These are phyloP conservation scores for Circinella minor DNA, from an alignment of 371 early-diverging fungal genomes.

Conservation along the genomic window DNA sequence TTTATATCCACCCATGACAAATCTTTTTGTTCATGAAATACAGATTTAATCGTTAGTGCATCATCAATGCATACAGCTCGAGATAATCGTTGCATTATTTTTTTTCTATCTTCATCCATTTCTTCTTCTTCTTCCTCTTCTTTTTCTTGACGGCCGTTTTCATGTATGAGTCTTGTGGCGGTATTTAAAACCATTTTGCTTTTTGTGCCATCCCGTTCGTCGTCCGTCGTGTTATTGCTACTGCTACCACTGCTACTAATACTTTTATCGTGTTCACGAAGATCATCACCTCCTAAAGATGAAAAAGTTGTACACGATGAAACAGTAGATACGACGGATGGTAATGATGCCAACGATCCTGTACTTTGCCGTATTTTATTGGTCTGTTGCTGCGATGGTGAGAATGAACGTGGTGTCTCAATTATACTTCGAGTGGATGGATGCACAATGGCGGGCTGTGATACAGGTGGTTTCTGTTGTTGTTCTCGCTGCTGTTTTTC, in stretches of 20 bases:
- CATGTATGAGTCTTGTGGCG: background rate
- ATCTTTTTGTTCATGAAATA: slow-evolving; percentile 5
- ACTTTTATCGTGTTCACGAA: background rate
- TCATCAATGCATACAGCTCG: slow-evolving; percentile 35
- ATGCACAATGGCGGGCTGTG: background rate
- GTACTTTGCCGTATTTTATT: slow-evolving; percentile 5
- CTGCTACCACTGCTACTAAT: too few species aligned
- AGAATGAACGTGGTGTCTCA: slow-evolving; percentile 12
- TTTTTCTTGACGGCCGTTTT: background rate
- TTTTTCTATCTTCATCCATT: background rate
- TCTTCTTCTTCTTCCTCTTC: background rate
- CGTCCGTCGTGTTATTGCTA: background rate
- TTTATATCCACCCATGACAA: background rate
- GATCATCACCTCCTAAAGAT: background rate
- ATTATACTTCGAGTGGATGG: background rate
- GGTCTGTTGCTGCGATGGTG: background rate
- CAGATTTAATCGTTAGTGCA: slow-evolving; percentile 14
- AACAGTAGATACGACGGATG: background rate
- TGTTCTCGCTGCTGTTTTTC: slow-evolving; percentile 12
- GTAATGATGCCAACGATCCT: slow-evolving; percentile 10
- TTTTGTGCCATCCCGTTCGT: background rate
- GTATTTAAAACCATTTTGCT: slow-evolving; percentile 4
- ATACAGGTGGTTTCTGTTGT: slow-evolving; percentile 2
- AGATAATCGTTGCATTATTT: slow-evolving; percentile 6
- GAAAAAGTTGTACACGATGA: background rate